Evolutionary conservation across 495 filamentous ascomycete species (phyloP), one percentile per base, ranked within the genome.

Genomic region (Aspergillus steynii): DNA sequence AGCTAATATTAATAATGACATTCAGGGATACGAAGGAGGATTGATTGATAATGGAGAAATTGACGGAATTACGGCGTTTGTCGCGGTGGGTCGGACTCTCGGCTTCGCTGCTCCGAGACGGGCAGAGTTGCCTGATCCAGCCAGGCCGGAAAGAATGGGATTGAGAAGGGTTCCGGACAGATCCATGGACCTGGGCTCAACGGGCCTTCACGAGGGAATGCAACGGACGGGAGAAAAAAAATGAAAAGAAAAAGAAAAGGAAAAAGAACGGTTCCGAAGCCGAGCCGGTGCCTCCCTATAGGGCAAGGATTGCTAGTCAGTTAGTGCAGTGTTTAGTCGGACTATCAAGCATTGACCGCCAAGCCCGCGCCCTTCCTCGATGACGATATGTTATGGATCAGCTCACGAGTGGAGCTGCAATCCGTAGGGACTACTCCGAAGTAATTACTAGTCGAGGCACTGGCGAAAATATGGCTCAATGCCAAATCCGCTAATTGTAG

Each of bases 81-180:
- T 53, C 26, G 1, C 12, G 37, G 49, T n/a, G 29, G 53, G 14
- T 60, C 46, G 55, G 31, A 51, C 61, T 52, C 58, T 54, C 48
- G 60, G 62, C 61, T 55, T 55, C 53, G 29, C 57, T 29, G 52
- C 56, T 55, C 62, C 61, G 55, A 50, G 34, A 26, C 62, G 62
- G 60, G 58, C 50, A 37, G 58, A 65, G 58, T 59, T 68, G 62
- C 66, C 66, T 60, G 45, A 63, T 68, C 61, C 47, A 53, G 47
- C 47, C 25, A 8, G 29, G 29, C 37, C 27, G 53, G 31, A 27
- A 47, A 56, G 6, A 14, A 12, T 26, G 8, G n/a, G 6, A 20
- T 29, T 15, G 1, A 46, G 31, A 26, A 56, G 27, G 27, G 50
- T 53, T 53, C 28, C 6, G 34, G 9, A 42, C 9, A 4, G 37